phyloP scores from a whole-genome alignment of 2,329 filamentous ascomycete genomes.

The Neonectria sp. region DNA sequence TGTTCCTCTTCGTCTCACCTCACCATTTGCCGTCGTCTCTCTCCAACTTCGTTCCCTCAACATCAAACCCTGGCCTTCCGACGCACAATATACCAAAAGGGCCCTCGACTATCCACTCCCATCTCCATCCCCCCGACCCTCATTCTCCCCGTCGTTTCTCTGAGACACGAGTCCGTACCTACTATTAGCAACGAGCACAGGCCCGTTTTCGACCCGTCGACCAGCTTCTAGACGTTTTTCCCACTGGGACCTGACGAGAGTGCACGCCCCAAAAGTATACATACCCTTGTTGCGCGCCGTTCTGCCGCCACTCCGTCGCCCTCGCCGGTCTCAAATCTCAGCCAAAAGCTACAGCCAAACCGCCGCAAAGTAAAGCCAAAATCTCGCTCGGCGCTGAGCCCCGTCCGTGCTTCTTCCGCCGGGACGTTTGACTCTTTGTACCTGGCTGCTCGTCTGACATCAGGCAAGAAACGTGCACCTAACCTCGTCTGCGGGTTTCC shows the following conservation, averaged over 20 bases:
- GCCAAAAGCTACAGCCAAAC: constrained; percentile 36
- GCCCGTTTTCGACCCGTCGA: background rate
- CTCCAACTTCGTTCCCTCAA: constrained; percentile 5
- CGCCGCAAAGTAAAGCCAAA: background rate
- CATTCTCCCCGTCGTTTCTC: background rate
- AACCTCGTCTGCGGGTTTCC: background rate
- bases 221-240: constrained; percentile 27
- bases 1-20: constrained; percentile 18
- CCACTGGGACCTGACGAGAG: background rate
- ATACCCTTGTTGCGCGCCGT: constrained; percentile 24
- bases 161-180: background rate
- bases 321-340: constrained; percentile 48
- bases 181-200: constrained; percentile 21
- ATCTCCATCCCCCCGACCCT: constrained; percentile 1
- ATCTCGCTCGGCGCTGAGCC: background rate
- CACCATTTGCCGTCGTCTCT: constrained; percentile 16
- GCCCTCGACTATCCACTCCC: too few relatives aligned
- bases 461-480: background rate
- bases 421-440: background rate
- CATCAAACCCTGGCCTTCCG: background rate
- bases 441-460: background rate
- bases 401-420: background rate
- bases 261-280: background rate
- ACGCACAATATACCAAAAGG: background rate
- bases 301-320: constrained; percentile 31